Base-by-base conservation (phyloP, 192 early-diverging fungal species). In the Coemansia furcata region DNA sequence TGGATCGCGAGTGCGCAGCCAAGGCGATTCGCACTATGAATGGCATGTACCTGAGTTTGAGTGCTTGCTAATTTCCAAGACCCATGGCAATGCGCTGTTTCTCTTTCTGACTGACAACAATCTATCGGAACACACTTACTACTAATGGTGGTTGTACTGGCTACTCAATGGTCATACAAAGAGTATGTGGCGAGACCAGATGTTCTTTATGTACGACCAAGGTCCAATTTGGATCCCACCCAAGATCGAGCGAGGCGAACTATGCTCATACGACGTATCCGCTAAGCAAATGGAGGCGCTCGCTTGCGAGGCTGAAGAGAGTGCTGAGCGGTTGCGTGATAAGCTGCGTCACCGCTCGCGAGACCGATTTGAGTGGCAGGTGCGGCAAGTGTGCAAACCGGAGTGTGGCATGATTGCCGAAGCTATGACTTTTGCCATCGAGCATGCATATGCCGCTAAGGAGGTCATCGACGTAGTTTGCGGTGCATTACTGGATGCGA, bases 141-240 rank as follows among this genome's bases (percentile, higher is more conserved):
- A 98, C 72, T 86, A 92, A 11, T 96, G 96, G 95, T 91, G 90
- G 61, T 81, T 98, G 43, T 96, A 88, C 78, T 95, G 93, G 36
- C 80, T 95, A 15, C 77, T 93, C 62, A 93, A 94, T 67, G 93
- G 92, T 19, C 95, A 98, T 62, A 83, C 88, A 1, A 87, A 82
- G 64, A 67, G 68, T 33, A 78, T 79, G 11, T 96, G 95, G 96
- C 84, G 80, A 35, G 81, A 83, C 11, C 84, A 91, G 44, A 86
- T 94, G 33, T 98, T 98, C 74, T 84, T 88, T 8, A 96, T 98
- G 94, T 90, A 90, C 62, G 89, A 92, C 62, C 86, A 84, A 30
- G 94, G 91, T 1, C 86, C 91, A 8, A 69, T 88, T 38, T 96
- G 96, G 94, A 82, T 90, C 21, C 95, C 96, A n/a, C 94, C 94